Base-by-base conservation (phyloP, 768 basidiomycete genomes). In the Amanita molliuscula region DNA sequence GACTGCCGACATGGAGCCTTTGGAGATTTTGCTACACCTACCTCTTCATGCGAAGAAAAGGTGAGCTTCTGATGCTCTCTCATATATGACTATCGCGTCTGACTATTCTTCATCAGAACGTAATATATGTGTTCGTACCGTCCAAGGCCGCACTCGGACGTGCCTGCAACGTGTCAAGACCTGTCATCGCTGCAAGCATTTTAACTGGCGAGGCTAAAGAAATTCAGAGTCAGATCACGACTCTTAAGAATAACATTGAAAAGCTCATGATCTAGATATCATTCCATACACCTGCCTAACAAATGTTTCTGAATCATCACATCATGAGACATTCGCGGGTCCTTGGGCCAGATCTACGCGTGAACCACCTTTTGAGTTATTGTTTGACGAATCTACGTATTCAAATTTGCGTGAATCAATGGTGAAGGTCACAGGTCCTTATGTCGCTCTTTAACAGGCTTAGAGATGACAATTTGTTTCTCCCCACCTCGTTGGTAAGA, bases 31-130 rank as follows among this genome's bases (percentile, higher is more conserved):
- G 48, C 79, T 99, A 55, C 96, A 99, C 68, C 82, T 99, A 26
- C 96, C 96, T 33, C 76, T 99, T 53, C 76, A 23, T 99, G 96
- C 62, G 96, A 99, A 67, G 96, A 99, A 73, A 99, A 99, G 81
- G 90, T 85, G 47, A 7, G 69, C 56, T 21, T 23, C 18, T 2
- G 3, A 33, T 37, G 23, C 3, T 44, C 37, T 37, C 26, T 33
- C 3, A 35, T 45, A 35, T 36, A 29, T 47, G 13, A 20, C 29
- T 16, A 33, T 11, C 3, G 16, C 18, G 40, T 23, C 13, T 46
- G 15, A 26, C 50, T 33, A 44, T 29, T 13, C 4, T 44, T 35
- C 43, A 50, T n/a, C 55, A 90, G 91, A 96, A 95, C 71, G 93
- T 95, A 44, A 88, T 90, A 6, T 99, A 98, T 67, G 75, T 98